phyloP scores from a whole-genome alignment of 2,329 filamentous ascomycete genomes.

The Microdochium bolleyi region DNA sequence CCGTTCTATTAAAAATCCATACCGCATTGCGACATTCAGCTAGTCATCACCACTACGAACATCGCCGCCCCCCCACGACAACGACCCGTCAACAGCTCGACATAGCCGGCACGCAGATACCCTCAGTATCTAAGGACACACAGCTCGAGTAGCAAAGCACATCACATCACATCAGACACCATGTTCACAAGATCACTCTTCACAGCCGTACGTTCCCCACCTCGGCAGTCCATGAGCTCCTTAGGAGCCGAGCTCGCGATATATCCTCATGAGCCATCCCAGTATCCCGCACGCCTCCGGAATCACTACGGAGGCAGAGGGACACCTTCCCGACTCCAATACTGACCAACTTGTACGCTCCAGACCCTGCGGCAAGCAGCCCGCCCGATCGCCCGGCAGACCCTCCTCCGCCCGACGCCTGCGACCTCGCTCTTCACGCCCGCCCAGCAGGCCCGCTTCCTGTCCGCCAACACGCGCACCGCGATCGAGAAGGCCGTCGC shows the following conservation, averaged over 20 bases:
- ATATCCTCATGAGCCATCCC: too few species aligned
- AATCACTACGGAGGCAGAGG: too few species aligned
- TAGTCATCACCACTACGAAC: background rate
- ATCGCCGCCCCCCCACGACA: background rate
- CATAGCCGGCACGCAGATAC: background rate
- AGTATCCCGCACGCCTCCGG: too few species aligned
- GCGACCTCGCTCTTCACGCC: constrained; percentile 19
- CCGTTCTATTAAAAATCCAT: background rate
- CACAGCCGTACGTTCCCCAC: background rate
- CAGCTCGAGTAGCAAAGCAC: background rate
- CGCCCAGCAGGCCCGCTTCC: constrained; percentile 48
- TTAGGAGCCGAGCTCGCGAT: too few species aligned
- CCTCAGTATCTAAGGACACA: background rate
- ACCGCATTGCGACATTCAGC: background rate
- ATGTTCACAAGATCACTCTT: background rate
- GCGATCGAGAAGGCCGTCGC: constrained; percentile 87
- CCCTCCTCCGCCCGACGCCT: background rate
- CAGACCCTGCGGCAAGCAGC: background rate
- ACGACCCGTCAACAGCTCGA: background rate
- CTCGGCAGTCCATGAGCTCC: too few species aligned
- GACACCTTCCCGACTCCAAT: too few species aligned
- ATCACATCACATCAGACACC: background rate
- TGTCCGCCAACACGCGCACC: constrained; percentile 70
- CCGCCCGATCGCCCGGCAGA: constrained; percentile 18
- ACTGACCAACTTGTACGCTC: background rate